Evolutionary conservation across 192 early-diverging fungal genomes (phyloP).

Genomic region (Umbelopsis ramanniana): DNA sequence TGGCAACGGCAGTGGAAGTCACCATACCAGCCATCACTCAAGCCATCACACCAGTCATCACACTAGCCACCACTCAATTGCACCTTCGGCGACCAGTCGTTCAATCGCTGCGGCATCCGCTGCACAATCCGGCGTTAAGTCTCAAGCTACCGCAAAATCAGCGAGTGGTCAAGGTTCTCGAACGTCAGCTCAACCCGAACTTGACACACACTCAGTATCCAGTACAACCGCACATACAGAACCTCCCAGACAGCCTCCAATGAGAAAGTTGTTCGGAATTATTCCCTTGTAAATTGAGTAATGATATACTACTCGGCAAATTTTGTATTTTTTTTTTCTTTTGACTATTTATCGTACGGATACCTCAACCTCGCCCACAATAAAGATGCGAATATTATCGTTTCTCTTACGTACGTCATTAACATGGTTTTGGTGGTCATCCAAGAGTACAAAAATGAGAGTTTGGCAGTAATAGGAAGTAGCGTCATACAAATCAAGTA

Average conservation of each 20-base stretch:
- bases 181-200: not conserved
- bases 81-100: not conserved
- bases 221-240: not conserved
- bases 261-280: constrained; percentile 3
- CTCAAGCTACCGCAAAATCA: constrained; percentile 7
- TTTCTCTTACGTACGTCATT: too few relatives aligned
- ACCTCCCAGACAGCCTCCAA: not conserved
- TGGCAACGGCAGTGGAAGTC: not conserved
- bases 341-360: constrained; percentile 10
- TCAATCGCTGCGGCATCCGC: not conserved
- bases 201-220: not conserved
- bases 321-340: not conserved
- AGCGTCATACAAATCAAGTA: too few relatives aligned
- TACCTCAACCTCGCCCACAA: not conserved
- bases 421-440: too few relatives aligned
- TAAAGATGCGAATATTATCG: too few relatives aligned
- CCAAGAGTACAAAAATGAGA: too few relatives aligned
- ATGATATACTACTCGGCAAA: not conserved
- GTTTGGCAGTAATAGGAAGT: too few relatives aligned
- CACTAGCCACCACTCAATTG: not conserved
- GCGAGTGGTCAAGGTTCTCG: not conserved
- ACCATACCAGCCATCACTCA: not conserved
- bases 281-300: constrained; percentile 18
- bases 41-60: constrained; percentile 1
- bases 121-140: not conserved